Percentiles rank a stretch among this genome's conserved stretches.
These are phyloP conservation scores for Phytophthora chlamydospora DNA, from an alignment of 352 stramenopile species.

Conservation along the genomic window DNA sequence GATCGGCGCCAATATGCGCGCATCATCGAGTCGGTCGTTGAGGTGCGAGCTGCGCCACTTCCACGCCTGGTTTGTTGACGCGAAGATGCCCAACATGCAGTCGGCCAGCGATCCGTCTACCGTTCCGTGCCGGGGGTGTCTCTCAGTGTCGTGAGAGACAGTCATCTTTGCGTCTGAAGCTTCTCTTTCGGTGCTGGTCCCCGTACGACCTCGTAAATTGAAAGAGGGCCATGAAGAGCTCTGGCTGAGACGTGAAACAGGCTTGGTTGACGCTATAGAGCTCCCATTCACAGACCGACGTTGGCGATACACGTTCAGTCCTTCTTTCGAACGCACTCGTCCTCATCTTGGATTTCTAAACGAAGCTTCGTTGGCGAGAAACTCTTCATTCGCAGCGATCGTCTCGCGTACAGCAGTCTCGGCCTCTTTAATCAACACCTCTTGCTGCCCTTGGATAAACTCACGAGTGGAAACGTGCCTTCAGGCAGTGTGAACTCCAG, in stretches of 20 bases:
- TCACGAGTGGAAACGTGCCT: slow-evolving; percentile 39
- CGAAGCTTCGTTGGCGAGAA: slow-evolving; percentile 25
- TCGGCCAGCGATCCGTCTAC: slow-evolving; percentile 53
- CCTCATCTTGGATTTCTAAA: slow-evolving; percentile 46
- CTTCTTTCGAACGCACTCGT: slow-evolving; percentile 43
- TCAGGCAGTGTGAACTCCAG: slow-evolving; percentile 53
- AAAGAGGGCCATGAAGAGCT: slow-evolving; percentile 4
- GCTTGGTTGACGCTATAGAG: neutral
- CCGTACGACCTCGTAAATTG: slow-evolving; percentile 3
- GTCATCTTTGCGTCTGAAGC: neutral
- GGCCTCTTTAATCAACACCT: slow-evolving; percentile 42
- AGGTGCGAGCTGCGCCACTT: slow-evolving; percentile 48
- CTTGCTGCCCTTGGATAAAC: slow-evolving; percentile 35
- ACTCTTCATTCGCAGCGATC: slow-evolving; percentile 47
- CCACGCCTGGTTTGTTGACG: slow-evolving; percentile 44
- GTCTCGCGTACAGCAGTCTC: slow-evolving; percentile 49
- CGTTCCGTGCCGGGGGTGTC: too few relatives aligned
- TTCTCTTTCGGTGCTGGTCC: neutral
- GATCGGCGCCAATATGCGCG: slow-evolving; percentile 47
- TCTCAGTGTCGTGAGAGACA: too few relatives aligned
- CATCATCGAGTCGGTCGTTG: slow-evolving; percentile 56
- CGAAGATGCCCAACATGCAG: slow-evolving; percentile 49
- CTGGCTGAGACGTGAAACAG: slow-evolving; percentile 1
- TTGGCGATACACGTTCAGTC: slow-evolving; percentile 39
- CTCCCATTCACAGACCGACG: slow-evolving; percentile 1